Conservation (phyloP, 2,329 filamentous ascomycete species). For the Penicillium brevicompactum region DNA sequence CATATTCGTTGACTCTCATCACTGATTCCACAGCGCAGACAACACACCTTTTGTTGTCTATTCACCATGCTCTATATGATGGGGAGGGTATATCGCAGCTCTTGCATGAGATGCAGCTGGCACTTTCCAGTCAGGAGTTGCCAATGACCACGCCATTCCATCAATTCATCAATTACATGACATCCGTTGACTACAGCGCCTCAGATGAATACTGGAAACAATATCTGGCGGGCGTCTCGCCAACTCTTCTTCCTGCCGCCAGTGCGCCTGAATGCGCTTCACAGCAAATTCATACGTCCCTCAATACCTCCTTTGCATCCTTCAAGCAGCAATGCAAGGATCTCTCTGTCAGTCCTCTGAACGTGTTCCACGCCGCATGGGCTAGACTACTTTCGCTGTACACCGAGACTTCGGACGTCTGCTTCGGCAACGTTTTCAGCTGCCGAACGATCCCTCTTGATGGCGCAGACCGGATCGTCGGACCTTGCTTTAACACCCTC, state of each 20-base stretch:
- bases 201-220: slow-evolving; percentile 68
- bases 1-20: slow-evolving; percentile 32
- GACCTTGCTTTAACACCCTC: slow-evolving; percentile 89
- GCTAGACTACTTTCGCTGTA: slow-evolving; percentile 62
- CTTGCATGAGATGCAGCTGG: slow-evolving; percentile 68
- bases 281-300: slow-evolving; percentile 16
- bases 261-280: slow-evolving; percentile 12
- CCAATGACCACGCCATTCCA: slow-evolving; percentile 58
- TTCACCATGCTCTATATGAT: slow-evolving; percentile 87
- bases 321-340: slow-evolving; percentile 55
- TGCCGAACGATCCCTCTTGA: slow-evolving; percentile 70
- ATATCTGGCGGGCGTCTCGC: slow-evolving; percentile 56
- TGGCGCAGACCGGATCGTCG: slow-evolving; percentile 71
- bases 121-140: slow-evolving; percentile 54
- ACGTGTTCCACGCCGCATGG: slow-evolving; percentile 74
- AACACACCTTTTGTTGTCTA: slow-evolving; percentile 48
- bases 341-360: slow-evolving; percentile 64
- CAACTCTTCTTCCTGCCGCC: slow-evolving; percentile 37
- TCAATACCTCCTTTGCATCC: slow-evolving; percentile 44
- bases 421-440: slow-evolving; percentile 84
- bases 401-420: slow-evolving; percentile 65
- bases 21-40: slow-evolving; percentile 11
- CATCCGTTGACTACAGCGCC: slow-evolving; percentile 50
- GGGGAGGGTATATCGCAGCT: slow-evolving; percentile 73
- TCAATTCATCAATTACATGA: slow-evolving; percentile 64